Evolutionary conservation across 1,284 basidiomycete genomes (phyloP).

Genomic region (Leccinum ambiguum): DNA sequence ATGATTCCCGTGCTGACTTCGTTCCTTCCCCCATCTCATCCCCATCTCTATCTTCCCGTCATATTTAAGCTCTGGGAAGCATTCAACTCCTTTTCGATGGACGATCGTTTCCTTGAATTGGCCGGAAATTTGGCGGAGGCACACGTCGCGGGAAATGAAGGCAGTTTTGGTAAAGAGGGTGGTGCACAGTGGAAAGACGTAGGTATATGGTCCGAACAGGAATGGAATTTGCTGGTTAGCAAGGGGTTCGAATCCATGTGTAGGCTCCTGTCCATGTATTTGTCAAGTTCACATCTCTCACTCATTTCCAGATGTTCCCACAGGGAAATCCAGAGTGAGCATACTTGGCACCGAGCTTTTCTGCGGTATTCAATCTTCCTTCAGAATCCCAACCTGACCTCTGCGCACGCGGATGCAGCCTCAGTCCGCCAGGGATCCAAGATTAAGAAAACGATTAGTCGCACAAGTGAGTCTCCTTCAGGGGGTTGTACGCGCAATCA

Average conservation of each 20-base stretch:
- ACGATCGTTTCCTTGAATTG: conserved; percentile 85
- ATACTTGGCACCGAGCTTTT: neutral
- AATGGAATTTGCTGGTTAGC: conserved; percentile 86
- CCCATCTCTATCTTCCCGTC: conserved; percentile 67
- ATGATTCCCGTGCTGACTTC: conserved; percentile 73
- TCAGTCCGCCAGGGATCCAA: conserved; percentile 64
- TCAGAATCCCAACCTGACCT: conserved; percentile 64
- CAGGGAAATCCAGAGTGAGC: conserved; percentile 62
- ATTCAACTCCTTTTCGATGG: conserved; percentile 78
- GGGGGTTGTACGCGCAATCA: neutral
- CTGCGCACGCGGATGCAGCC: conserved; percentile 66
- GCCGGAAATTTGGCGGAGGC: conserved; percentile 77
- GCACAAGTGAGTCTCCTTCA: conserved; percentile 53
- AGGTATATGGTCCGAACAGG: conserved; percentile 84
- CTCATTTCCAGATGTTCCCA: conserved; percentile 60
- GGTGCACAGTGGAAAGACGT: conserved; percentile 72
- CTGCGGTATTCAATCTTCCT: conserved; percentile 10
- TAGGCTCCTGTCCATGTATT: conserved; percentile 39
- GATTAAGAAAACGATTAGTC: conserved; percentile 77
- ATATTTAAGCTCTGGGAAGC: conserved; percentile 86
- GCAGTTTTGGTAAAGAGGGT: conserved; percentile 52
- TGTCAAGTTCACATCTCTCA: conserved; percentile 45
- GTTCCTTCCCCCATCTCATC: conserved; percentile 72
- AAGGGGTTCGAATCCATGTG: conserved; percentile 89
- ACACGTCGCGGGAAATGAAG: conserved; percentile 65